These are phyloP conservation scores for Suillus clintonianus DNA, from an alignment of 768 basidiomycete species.

Conservation along the genomic window DNA sequence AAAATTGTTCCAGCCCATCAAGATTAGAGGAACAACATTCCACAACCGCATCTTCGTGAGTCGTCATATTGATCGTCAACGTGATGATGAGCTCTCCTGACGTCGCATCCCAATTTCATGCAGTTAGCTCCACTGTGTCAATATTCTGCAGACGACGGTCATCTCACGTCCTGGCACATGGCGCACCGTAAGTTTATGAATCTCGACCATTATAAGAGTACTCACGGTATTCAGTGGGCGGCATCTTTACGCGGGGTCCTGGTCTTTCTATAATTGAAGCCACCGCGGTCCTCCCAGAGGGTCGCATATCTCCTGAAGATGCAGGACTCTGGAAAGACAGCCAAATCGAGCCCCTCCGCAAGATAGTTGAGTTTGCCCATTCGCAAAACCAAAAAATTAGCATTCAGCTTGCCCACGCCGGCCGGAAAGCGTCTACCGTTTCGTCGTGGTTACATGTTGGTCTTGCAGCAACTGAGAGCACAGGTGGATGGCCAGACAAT, in stretches of 20 bases:
- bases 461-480: conserved; percentile 32
- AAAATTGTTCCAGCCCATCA: conserved; percentile 65
- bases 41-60: conserved; percentile 78
- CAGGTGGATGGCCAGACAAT: conserved; percentile 65
- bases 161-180: conserved; percentile 82
- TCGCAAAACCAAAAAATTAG: conserved; percentile 71
- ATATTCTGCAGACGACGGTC: conserved; percentile 74
- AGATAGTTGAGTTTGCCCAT: conserved; percentile 75
- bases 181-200: conserved; percentile 55
- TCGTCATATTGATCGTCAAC: conserved; percentile 14
- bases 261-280: conserved; percentile 77
- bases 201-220: neutral
- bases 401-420: conserved; percentile 78
- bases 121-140: conserved; percentile 78
- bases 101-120: neutral
- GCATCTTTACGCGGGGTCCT: conserved; percentile 69
- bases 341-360: conserved; percentile 69
- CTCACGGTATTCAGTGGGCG: conserved; percentile 30
- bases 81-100: neutral
- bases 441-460: conserved; percentile 64
- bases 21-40: conserved; percentile 60
- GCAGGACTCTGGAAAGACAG: conserved; percentile 74
- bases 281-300: conserved; percentile 71
- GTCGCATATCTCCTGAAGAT: conserved; percentile 77
- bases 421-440: conserved; percentile 67